Evolutionary conservation across 2,329 filamentous ascomycete genomes (phyloP), one percentile per base, ranked within the genome.

Genomic region (Ascochyta clinopodiicola): DNA sequence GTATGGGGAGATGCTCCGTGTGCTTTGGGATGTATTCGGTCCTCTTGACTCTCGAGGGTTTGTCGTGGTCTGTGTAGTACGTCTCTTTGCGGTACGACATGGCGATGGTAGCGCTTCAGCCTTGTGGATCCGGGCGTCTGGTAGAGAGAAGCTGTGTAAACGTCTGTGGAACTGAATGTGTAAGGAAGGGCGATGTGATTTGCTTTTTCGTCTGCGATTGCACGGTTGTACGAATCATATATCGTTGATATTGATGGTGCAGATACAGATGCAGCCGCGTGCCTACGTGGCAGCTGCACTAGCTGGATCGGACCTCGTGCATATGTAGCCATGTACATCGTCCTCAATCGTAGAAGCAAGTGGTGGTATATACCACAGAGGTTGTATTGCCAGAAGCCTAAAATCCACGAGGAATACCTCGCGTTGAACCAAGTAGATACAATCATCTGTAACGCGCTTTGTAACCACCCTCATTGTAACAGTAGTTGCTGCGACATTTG

Each of bases 261-360:
- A 32, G 36, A 19, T 31, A 12, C 13, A 19, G 1, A 22, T 29
- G 35, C 35, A 31, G 45, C 8, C 17, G 25, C 24, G 13, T 40
- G 51, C 45, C 51, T 49, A 55, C 45, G 51, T 49, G 51, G 45
- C 39, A 44, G 2, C 6, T 37, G 29, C 35, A 42, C 51, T 55
- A 55, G 44, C 51, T 45, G 22, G 17, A 39, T 55, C 31, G 22
- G 51, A 43, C 13, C 4, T 19, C 24, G 10, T 45, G 39, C 51
- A 49, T 25, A 25, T 34, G 39, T 21, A 31, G 9, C 29, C 13
- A 13, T 13, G 29, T 31, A 15, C 6, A 4, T 15, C 15, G 12
- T 13, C 12, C 29, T 15, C 12, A 8, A 15, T 31, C 1, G 12
- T 4, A 31, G 5, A 31, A 10, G 12, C 1, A 31, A 31, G 10